Evolutionary conservation across 73 alveolate genomes (phyloP), one percentile per base, ranked within the genome.

Genomic region (Paramecium primaurelia): DNA sequence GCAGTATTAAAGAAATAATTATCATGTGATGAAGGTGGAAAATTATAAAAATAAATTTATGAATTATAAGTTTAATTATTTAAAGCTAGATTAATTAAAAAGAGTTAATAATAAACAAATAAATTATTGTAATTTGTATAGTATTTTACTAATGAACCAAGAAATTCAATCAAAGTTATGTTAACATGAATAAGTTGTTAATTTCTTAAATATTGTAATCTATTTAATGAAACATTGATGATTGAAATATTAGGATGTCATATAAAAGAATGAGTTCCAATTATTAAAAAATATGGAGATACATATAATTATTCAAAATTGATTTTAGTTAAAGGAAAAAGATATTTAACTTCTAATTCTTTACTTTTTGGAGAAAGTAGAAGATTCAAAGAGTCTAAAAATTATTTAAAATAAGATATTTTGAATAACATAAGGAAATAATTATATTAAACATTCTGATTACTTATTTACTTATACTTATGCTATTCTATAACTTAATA

Each of bases 211-310:
- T 80, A 80, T 45, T 80, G 91, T 80, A 80, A 34, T 26, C 8
- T 40, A 45, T 80, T 45, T 45, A 42, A 80, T 32, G 77, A 40
- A 80, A 80, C 14, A 25, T 47, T 45, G 22, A 80, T 80, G 91
- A 80, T 45, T 45, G 91, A 80, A 80, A 80, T 80, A n/a, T 47
- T 80, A 42, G 91, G 91, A 38, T 80, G 75, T 49, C 91, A 80
- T 14, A 80, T 45, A 44, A 77, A 45, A 0, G 38, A 80, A 6
- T 80, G 77, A 45, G 47, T 80, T 49, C 7, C 42, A 0, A 42
- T 80, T 8, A 42, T 80, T 54, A 28, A 80, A 44, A 18, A 47
- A 42, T 80, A 80, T 47, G 73, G 45, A 9, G 12, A 80, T 16
- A 80, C 91, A 80, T 80, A 45, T 45, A 77, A 80, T 80, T 80